These are phyloP conservation scores for Picea sitchensis DNA, from an alignment of 75 land plant species.

Conservation along the genomic window DNA sequence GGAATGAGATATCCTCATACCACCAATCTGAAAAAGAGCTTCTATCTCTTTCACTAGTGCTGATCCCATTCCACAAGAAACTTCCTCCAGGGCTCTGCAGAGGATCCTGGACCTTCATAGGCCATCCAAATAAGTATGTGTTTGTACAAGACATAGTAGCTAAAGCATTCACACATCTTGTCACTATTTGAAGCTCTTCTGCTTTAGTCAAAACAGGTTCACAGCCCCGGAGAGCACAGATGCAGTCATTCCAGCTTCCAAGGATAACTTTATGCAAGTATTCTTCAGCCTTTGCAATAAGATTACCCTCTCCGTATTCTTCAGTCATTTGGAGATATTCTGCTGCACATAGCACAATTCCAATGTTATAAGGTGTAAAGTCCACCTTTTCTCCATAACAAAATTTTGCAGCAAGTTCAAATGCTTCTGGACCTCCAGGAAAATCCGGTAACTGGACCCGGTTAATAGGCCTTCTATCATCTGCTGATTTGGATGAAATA, in stretches of 20 bases:
- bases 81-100: slow-evolving; percentile 59
- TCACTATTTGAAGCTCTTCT: slow-evolving; percentile 43
- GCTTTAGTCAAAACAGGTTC: slow-evolving; percentile 28
- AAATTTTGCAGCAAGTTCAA: slow-evolving; percentile 45
- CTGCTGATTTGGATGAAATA: slow-evolving; percentile 14
- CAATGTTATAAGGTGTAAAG: slow-evolving; percentile 42
- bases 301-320: slow-evolving; percentile 33
- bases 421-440: slow-evolving; percentile 45
- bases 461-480: slow-evolving; percentile 24
- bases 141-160: slow-evolving; percentile 29
- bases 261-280: slow-evolving; percentile 33
- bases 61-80: slow-evolving; percentile 62
- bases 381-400: slow-evolving; percentile 50
- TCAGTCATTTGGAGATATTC: slow-evolving; percentile 62
- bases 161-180: slow-evolving; percentile 35
- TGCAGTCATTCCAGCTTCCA: slow-evolving; percentile 41
- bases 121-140: slow-evolving; percentile 62
- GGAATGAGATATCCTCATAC: slow-evolving; percentile 62
- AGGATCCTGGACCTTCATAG: slow-evolving; percentile 29
- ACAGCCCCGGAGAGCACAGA: slow-evolving; percentile 28
- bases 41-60: slow-evolving; percentile 40
- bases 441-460: slow-evolving; percentile 28
- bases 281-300: slow-evolving; percentile 20
- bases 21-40: slow-evolving; percentile 77
- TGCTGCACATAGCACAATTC: slow-evolving; percentile 38